phyloP scores from a whole-genome alignment of 2,329 filamentous ascomycete genomes.

The Ophiostoma ips region DNA sequence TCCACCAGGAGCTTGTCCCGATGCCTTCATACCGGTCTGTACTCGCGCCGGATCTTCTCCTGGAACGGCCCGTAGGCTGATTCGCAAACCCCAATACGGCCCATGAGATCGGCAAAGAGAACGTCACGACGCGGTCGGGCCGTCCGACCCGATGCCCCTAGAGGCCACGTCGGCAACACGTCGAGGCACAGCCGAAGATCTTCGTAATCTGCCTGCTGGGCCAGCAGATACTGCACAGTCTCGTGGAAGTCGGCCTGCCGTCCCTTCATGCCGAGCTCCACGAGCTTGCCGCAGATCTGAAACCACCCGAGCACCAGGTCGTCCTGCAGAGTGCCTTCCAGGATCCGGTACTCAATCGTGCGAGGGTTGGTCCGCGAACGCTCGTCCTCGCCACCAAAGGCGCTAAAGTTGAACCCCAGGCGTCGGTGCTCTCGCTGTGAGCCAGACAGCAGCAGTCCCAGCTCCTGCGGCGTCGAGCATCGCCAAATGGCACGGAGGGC shows the following conservation, averaged over 20 bases:
- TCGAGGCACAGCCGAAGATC: not conserved
- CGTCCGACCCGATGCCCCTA: not conserved
- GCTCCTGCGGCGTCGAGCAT: slow-evolving; percentile 16
- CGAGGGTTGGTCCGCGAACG: slow-evolving; percentile 21
- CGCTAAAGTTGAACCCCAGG: slow-evolving; percentile 28
- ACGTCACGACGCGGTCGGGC: not conserved
- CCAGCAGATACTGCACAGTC: slow-evolving; percentile 10
- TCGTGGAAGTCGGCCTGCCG: slow-evolving; percentile 6
- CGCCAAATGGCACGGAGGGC: slow-evolving; percentile 21
- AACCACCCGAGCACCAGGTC: slow-evolving; percentile 23
- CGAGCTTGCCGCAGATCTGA: slow-evolving; percentile 20
- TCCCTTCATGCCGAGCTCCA: slow-evolving; percentile 16
- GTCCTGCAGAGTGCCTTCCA: slow-evolving; percentile 22
- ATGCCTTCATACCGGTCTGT: not conserved
- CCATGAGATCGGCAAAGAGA: slow-evolving; percentile 10
- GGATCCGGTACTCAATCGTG: slow-evolving; percentile 26
- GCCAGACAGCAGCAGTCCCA: slow-evolving; percentile 25
- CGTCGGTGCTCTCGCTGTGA: slow-evolving; percentile 20
- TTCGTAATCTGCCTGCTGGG: slow-evolving; percentile 8
- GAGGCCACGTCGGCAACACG: not conserved
- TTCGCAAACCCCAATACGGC: slow-evolving; percentile 7
- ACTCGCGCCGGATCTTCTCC: slow-evolving; percentile 11
- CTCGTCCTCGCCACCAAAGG: slow-evolving; percentile 24
- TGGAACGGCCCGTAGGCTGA: slow-evolving; percentile 9
- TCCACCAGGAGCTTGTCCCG: not conserved